Percentiles rank a stretch among this genome's conserved stretches.
Evolutionary conservation across 2,329 filamentous ascomycete species (phyloP).

Genomic region (Periconia macrospinosa): DNA sequence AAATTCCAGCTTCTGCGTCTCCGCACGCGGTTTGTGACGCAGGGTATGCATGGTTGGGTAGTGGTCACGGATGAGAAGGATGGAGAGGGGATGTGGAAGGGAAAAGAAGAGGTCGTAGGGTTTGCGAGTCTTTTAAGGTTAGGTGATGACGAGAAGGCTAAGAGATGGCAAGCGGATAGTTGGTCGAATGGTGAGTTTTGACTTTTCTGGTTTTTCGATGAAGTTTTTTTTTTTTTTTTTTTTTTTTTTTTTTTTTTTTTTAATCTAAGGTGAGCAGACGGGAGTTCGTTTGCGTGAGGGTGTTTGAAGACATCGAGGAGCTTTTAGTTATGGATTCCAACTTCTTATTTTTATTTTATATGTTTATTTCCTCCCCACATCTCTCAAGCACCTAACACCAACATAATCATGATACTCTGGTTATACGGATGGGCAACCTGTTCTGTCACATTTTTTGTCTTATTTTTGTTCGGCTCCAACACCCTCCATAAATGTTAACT

Average conservation of each 20-base stretch:
- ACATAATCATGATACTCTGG: too few species aligned
- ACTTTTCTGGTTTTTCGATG: neutral
- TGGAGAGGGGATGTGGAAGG: slow-evolving; percentile 11
- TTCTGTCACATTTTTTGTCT: too few species aligned
- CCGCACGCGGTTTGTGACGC: slow-evolving; percentile 13
- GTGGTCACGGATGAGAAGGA: slow-evolving; percentile 17
- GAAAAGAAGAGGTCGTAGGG: slow-evolving; percentile 14
- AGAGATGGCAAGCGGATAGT: slow-evolving; percentile 16
- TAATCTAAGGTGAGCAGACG: too few species aligned
- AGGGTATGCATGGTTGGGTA: slow-evolving; percentile 20
- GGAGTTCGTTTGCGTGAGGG: too few species aligned
- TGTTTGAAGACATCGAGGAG: neutral
- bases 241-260: too few species aligned
- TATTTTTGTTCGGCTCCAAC: too few species aligned
- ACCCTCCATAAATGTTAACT: too few species aligned
- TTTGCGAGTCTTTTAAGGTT: slow-evolving; percentile 16
- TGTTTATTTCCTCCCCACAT: too few species aligned
- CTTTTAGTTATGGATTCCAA: neutral
- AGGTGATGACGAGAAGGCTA: slow-evolving; percentile 11
- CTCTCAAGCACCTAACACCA: too few species aligned
- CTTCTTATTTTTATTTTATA: too few species aligned
- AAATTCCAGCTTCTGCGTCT: slow-evolving; percentile 14
- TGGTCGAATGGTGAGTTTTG: slow-evolving; percentile 13
- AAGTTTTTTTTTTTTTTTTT: neutral
- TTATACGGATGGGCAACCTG: too few species aligned